A percentile compares a stretch with the other conserved stretches of the same genome.
These are phyloP conservation scores for Pichia sp. DNA, from an alignment of 1,139 yeast genomes.

Conservation along the genomic window DNA sequence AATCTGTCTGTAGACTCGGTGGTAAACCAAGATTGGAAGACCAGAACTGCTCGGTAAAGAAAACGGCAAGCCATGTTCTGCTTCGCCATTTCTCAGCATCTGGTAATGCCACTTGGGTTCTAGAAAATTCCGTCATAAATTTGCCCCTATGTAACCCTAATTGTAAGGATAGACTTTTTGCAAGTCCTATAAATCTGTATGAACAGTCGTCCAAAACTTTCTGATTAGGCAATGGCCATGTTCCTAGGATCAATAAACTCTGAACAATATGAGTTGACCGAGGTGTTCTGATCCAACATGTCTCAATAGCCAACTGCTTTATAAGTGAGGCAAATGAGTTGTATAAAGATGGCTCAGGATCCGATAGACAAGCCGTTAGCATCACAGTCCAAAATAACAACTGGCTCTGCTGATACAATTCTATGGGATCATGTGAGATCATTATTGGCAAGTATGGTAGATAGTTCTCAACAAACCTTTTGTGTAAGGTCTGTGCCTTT, in stretches of 20 bases:
- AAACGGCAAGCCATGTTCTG: conserved; percentile 84
- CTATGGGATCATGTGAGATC: conserved; percentile 64
- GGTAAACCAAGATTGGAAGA: conserved; percentile 84
- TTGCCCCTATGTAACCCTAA: conserved; percentile 92
- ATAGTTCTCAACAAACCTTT: conserved; percentile 56
- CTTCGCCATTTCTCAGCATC: conserved; percentile 96
- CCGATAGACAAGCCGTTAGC: conserved; percentile 77
- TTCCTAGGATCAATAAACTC: conserved; percentile 71
- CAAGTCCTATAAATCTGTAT: conserved; percentile 80
- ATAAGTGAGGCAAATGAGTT: conserved; percentile 69
- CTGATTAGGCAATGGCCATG: conserved; percentile 93
- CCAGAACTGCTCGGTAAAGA: conserved; percentile 88
- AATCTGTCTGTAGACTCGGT: conserved; percentile 80
- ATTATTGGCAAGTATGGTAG: conserved; percentile 78
- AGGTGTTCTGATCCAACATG: conserved; percentile 92
- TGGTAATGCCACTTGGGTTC: conserved; percentile 83
- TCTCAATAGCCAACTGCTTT: conserved; percentile 83
- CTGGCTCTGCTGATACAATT: conserved; percentile 76
- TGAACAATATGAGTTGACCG: conserved; percentile 91
- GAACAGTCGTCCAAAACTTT: conserved; percentile 91
- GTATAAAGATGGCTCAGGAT: conserved; percentile 81
- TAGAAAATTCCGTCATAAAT: conserved; percentile 81
- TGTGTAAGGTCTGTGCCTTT: conserved; percentile 69
- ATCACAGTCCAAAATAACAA: conserved; percentile 87
- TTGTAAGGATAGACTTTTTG: conserved; percentile 78